phyloP scores from a whole-genome alignment of 768 basidiomycete genomes.

The Astraeus odoratus region DNA sequence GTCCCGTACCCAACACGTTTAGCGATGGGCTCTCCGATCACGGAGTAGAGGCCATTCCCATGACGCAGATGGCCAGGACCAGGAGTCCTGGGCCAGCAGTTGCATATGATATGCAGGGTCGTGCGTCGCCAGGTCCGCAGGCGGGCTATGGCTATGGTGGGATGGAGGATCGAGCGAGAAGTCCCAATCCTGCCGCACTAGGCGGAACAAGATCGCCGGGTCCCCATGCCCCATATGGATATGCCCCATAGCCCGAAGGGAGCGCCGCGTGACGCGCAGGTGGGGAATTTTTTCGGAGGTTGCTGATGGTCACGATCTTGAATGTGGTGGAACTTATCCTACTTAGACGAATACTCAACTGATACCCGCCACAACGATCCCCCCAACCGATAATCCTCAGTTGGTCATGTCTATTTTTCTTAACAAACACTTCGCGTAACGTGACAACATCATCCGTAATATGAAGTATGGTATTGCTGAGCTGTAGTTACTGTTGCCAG shows the following conservation, averaged over 20 bases:
- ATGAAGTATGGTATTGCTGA: background rate
- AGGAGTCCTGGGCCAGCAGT: constrained; percentile 37
- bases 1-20: constrained; percentile 64
- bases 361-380: constrained; percentile 11
- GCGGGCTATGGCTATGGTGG: constrained; percentile 31
- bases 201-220: constrained; percentile 37
- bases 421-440: background rate
- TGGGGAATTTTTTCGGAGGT: constrained; percentile 1
- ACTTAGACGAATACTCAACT: constrained; percentile 11
- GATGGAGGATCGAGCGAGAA: constrained; percentile 23
- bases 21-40: constrained; percentile 32
- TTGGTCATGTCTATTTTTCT: constrained; percentile 17
- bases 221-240: constrained; percentile 40
- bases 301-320: constrained; percentile 10
- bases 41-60: constrained; percentile 60
- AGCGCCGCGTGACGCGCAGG: background rate
- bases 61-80: constrained; percentile 54
- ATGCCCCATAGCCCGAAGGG: constrained; percentile 20
- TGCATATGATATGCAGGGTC: constrained; percentile 32
- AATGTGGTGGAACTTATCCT: constrained; percentile 6
- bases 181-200: constrained; percentile 20
- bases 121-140: constrained; percentile 37
- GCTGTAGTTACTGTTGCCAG: background rate
- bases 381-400: constrained; percentile 11
- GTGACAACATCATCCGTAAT: background rate